Evolutionary conservation across 495 filamentous ascomycete genomes (phyloP), one percentile per base, ranked within the genome.

Genomic region (Aspergillus affinis): DNA sequence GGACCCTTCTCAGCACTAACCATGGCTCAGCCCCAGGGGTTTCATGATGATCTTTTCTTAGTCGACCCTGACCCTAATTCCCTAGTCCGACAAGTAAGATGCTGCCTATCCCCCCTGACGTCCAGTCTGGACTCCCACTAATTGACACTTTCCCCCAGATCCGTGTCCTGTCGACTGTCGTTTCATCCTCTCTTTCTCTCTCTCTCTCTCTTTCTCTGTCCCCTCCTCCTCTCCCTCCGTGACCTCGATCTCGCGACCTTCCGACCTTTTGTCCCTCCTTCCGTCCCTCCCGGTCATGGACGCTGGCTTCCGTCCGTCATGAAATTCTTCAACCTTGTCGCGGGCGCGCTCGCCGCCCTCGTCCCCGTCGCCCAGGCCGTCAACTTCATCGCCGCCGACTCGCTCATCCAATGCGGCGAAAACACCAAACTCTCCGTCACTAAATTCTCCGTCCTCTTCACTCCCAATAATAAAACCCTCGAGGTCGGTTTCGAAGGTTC

Each of bases 351-450:
- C 12, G 36, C 36, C 36, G 36, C 13, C 36, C 13, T 41, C 36
- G 36, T 15, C 12, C 36, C 36, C 36, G 10, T 17, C 36, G 36
- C 68, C 27, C 70, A 75, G 27, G 75, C 81, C 41, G 56, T 69
- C 48, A 71, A 72, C 47, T 65, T 79, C 27, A 84, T 96, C 54
- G 77, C 86, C 65, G 91, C 91, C 47, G 90, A 83, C 63, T 91
- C 91, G 48, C 79, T 96, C 58, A 89, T 85, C 61, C 77, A 89
- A 29, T 96, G 91, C 68, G 88, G 90, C 73, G 80, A 84, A 44
- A 86, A 89, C 68, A 90, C 88, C 7, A 87, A 85, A 62, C 93
- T 94, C 70, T 88, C 89, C 4, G 91, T 91, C 49, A 90, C 87
- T 62, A 79, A 92, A 26, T 94, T 96, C 80, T 86, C 89, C 56